Conservation (phyloP, 2,329 filamentous ascomycete genomes). For the Tolypocladium inflatum region DNA sequence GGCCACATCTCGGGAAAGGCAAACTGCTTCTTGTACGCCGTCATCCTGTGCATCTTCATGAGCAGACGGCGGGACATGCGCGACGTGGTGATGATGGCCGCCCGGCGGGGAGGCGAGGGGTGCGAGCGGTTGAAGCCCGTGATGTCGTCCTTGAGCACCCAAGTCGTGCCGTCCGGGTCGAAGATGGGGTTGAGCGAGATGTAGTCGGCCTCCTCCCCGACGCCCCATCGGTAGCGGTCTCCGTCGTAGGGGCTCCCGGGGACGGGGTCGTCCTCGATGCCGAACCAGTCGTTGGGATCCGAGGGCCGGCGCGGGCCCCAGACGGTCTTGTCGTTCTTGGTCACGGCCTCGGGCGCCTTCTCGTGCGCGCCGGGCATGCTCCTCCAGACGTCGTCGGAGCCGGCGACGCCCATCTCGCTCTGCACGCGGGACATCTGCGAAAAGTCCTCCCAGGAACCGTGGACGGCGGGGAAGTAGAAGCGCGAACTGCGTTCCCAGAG, state of each 20-base stretch:
- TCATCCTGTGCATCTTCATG: slow-evolving; percentile 84
- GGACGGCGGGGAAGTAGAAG: slow-evolving; percentile 68
- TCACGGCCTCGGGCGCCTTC: slow-evolving; percentile 23
- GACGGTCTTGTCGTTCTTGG: slow-evolving; percentile 50
- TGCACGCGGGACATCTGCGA: slow-evolving; percentile 64
- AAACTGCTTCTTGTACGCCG: slow-evolving; percentile 71
- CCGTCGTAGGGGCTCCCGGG: slow-evolving; percentile 65
- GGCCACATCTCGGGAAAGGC: slow-evolving; percentile 98
- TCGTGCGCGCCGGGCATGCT: slow-evolving; percentile 32
- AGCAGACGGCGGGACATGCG: slow-evolving; percentile 75
- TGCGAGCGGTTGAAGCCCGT: slow-evolving; percentile 65
- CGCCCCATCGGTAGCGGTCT: slow-evolving; percentile 78
- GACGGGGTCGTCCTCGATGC: slow-evolving; percentile 60
- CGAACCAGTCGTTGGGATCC: slow-evolving; percentile 61
- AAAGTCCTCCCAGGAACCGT: slow-evolving; percentile 75
- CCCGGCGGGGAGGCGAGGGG: slow-evolving; percentile 59
- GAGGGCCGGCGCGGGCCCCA: slow-evolving; percentile 76
- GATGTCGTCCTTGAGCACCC: slow-evolving; percentile 74
- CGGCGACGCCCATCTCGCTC: slow-evolving; percentile 58
- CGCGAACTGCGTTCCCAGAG: slow-evolving; percentile 73
- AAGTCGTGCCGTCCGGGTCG: slow-evolving; percentile 78
- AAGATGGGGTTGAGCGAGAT: slow-evolving; percentile 90
- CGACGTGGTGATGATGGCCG: slow-evolving; percentile 80
- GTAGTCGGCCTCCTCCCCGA: slow-evolving; percentile 82
- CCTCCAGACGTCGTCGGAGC: slow-evolving; percentile 59